These are phyloP conservation scores for Fusarium nygamai DNA, from an alignment of 2,329 filamentous ascomycete genomes.

Conservation along the genomic window DNA sequence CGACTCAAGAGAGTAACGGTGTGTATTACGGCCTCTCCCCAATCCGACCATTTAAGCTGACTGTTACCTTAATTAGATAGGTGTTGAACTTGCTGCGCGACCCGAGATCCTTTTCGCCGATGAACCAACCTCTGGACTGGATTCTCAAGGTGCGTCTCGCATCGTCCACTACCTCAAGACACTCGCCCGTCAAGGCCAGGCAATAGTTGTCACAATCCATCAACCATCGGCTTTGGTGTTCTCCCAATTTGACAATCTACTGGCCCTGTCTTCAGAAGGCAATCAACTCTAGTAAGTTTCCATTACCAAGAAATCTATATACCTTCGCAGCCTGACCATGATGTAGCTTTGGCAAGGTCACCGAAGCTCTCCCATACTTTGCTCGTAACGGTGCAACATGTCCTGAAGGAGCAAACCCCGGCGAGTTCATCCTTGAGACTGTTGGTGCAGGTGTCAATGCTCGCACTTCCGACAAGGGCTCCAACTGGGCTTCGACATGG, in stretches of 20 bases:
- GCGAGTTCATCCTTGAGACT: not conserved
- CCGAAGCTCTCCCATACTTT: not conserved
- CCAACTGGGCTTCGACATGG: not conserved
- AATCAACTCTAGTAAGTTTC: not conserved
- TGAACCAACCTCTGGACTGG: not conserved
- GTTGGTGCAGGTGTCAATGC: not conserved
- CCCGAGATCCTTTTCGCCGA: not conserved
- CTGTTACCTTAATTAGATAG: not conserved
- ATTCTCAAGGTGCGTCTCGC: not conserved
- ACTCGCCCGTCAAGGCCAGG: not conserved
- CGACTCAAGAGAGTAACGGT: not conserved
- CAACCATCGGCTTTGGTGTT: not conserved
- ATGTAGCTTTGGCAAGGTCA: not conserved
- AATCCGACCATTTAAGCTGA: not conserved
- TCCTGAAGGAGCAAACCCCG: not conserved
- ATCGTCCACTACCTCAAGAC: not conserved
- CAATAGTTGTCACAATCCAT: not conserved
- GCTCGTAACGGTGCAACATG: not conserved
- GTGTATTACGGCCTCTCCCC: rapidly evolving
- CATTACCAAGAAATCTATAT: rapidly evolving
- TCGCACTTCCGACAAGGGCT: not conserved
- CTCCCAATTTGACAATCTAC: not conserved
- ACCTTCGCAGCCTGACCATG: not conserved
- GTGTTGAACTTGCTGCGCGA: not conserved
- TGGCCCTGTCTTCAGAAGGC: not conserved